Conservation (phyloP, 257 asterid species). For the Solanum arcanum region DNA sequence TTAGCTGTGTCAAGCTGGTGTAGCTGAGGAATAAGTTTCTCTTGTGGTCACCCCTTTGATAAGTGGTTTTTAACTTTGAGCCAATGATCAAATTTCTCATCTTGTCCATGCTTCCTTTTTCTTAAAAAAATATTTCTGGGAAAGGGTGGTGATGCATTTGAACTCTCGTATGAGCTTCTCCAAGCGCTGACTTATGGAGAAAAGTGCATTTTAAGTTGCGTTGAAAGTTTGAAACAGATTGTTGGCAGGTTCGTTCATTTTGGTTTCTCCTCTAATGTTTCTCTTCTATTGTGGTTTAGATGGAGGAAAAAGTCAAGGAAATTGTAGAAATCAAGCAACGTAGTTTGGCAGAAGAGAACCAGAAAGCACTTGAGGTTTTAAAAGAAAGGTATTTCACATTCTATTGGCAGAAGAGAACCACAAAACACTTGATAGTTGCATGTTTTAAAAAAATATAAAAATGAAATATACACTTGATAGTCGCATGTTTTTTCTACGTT, state of each 20-base stretch:
- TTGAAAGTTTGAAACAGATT: background rate
- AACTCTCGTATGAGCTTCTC: background rate
- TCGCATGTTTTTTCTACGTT: background rate
- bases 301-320: constrained; percentile 99
- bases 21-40: background rate
- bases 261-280: background rate
- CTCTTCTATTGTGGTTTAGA: constrained; percentile 29
- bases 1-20: background rate
- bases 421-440: background rate
- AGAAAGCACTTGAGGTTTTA: constrained; percentile 84
- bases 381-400: constrained; percentile 65
- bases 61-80: background rate
- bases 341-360: constrained; percentile 97
- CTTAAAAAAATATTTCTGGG: background rate
- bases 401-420: background rate
- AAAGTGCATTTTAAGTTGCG: background rate
- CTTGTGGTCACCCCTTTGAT: background rate
- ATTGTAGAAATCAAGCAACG: constrained; percentile 97
- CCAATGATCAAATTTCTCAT: background rate
- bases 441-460: background rate
- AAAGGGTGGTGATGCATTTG: background rate
- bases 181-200: background rate
- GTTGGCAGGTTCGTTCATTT: background rate
- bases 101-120: background rate
- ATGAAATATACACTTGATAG: background rate